phyloP scores from a whole-genome alignment of 371 early-diverging fungal species.

The Rhizopus stolonifer region DNA sequence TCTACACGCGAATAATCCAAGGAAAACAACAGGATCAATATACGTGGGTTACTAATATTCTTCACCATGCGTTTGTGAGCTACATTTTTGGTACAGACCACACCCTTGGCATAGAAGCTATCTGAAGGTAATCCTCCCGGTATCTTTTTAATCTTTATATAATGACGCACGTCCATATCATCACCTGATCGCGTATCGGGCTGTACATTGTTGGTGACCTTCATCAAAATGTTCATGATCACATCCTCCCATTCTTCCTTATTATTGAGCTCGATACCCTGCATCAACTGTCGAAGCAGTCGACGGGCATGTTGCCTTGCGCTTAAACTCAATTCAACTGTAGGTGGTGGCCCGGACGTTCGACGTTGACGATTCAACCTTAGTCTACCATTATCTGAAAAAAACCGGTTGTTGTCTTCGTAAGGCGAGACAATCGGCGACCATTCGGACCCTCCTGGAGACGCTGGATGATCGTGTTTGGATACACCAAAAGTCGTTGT shows the following conservation, averaged over 20 bases:
- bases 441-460: not conserved
- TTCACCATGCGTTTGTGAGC: conserved; percentile 89
- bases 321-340: conserved; percentile 65
- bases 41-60: conserved; percentile 66
- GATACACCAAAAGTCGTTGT: conserved; percentile 33
- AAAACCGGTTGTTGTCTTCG: conserved; percentile 3
- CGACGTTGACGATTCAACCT: conserved; percentile 39
- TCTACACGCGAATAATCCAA: conserved; percentile 86
- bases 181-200: conserved; percentile 77
- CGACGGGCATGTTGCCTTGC: conserved; percentile 67
- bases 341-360: conserved; percentile 51
- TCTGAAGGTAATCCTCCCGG: conserved; percentile 84
- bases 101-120: conserved; percentile 81
- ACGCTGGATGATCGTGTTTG: conserved; percentile 1
- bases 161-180: conserved; percentile 86
- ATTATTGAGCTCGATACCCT: conserved; percentile 26
- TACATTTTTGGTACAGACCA: conserved; percentile 89
- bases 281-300: conserved; percentile 60
- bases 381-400: conserved; percentile 8
- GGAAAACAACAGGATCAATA: conserved; percentile 85
- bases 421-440: conserved; percentile 24
- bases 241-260: conserved; percentile 76
- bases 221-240: conserved; percentile 68
- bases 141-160: conserved; percentile 93
- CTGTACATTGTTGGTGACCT: conserved; percentile 67